A percentile compares a stretch with the other conserved stretches of the same genome.
These are phyloP conservation scores for Albatrellus ellisii DNA, from an alignment of 768 basidiomycete species.

Conservation along the genomic window DNA sequence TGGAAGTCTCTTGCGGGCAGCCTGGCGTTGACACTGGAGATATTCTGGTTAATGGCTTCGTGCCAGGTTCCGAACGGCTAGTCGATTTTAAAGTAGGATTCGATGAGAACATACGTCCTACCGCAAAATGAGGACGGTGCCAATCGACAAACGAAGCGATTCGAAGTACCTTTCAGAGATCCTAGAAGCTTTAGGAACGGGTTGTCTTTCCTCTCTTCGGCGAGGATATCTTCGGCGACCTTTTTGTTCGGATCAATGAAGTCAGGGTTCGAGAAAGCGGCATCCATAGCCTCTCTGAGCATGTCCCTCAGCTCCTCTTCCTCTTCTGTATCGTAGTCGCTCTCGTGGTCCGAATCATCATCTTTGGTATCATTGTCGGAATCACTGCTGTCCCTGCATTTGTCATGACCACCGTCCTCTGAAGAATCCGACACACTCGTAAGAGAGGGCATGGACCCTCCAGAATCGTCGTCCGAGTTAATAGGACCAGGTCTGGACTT, in stretches of 20 bases:
- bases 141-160: neutral
- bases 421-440: constrained; percentile 8
- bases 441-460: constrained; percentile 17
- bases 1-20: neutral
- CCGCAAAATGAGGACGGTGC: neutral
- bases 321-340: constrained; percentile 50
- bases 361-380: constrained; percentile 34
- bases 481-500: too few relatives aligned
- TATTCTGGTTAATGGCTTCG: constrained; percentile 1
- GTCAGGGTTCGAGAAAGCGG: constrained; percentile 40
- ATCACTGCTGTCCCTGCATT: constrained; percentile 31
- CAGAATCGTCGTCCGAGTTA: too few relatives aligned
- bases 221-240: constrained; percentile 25
- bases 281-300: constrained; percentile 62
- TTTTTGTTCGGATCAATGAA: constrained; percentile 37
- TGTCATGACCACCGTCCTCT: constrained; percentile 30
- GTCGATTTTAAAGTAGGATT: constrained; percentile 31
- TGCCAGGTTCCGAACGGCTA: constrained; percentile 11
- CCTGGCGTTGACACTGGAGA: neutral
- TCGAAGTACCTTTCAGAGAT: constrained; percentile 48
- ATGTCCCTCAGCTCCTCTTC: constrained; percentile 52
- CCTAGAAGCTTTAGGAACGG: constrained; percentile 70
- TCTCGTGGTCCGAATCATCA: constrained; percentile 21
- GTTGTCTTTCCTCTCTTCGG: constrained; percentile 50
- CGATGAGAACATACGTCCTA: constrained; percentile 54